Evolutionary conservation across 495 filamentous ascomycete species (phyloP).

Genomic region (Aspergillus nidulans): DNA sequence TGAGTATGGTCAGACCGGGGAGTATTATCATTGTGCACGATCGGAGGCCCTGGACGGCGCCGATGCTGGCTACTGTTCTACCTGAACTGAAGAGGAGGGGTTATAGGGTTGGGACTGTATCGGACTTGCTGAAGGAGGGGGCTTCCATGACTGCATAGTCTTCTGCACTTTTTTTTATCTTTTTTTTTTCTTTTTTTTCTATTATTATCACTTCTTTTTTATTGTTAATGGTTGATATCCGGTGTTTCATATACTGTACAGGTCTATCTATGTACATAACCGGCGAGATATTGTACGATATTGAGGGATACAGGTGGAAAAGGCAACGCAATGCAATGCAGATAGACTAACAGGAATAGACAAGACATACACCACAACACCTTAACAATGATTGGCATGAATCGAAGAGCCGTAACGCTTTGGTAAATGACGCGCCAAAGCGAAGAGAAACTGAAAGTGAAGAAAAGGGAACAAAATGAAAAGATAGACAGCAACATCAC

Average conservation of each 20-base stretch:
- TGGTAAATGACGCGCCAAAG: background rate
- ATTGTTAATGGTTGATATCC: background rate
- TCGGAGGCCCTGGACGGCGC: constrained; percentile 68
- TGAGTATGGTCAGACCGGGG: constrained; percentile 72
- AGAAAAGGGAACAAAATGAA: background rate
- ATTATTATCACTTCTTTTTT: no score
- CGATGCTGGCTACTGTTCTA: constrained; percentile 68
- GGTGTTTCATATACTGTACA: constrained; percentile 7
- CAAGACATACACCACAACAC: background rate
- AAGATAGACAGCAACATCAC: constrained; percentile 19
- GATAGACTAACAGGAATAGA: background rate
- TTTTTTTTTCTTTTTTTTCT: background rate
- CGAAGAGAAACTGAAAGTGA: background rate
- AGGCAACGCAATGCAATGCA: background rate
- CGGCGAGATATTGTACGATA: constrained; percentile 4
- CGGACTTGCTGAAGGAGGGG: constrained; percentile 48
- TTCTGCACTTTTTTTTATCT: background rate
- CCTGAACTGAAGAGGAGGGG: constrained; percentile 63
- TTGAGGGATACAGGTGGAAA: background rate
- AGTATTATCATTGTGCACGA: constrained; percentile 82
- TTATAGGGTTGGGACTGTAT: constrained; percentile 65
- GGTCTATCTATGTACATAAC: constrained; percentile 7
- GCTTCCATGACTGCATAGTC: background rate
- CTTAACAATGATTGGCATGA: background rate
- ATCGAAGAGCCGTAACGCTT: background rate